Conservation (phyloP, 345 rosid genomes). For the Mallotus nudiflorus region DNA sequence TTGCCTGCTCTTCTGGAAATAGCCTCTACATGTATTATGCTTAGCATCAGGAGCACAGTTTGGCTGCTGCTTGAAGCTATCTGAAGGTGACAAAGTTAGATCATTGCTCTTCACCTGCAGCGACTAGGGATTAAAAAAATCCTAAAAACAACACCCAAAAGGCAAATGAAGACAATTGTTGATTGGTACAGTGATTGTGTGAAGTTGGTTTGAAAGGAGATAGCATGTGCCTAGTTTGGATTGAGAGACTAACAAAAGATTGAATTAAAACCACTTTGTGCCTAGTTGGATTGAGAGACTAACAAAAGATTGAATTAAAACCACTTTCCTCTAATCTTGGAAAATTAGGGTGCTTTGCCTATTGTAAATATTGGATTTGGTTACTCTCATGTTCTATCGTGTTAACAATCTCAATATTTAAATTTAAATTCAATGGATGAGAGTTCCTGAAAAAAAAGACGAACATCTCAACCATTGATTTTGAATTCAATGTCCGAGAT, state of each 20-base stretch:
- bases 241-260: background rate
- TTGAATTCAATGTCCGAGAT: no score
- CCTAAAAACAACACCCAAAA: background rate
- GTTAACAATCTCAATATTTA: no score
- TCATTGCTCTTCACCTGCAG: background rate
- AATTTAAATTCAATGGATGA: no score
- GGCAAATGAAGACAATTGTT: background rate
- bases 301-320: background rate
- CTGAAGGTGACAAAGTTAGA: background rate
- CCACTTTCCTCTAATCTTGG: background rate
- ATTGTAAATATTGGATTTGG: background rate
- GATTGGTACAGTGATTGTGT: background rate
- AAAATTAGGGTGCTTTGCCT: background rate
- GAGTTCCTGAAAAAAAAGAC: no score
- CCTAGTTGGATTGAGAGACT: background rate
- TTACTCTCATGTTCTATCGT: no score
- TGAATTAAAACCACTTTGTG: no score
- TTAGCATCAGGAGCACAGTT: conserved; percentile 12
- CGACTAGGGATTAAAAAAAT: background rate
- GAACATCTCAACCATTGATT: no score
- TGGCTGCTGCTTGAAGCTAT: background rate
- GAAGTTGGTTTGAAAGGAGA: background rate
- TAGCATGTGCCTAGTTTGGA: background rate
- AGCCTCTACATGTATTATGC: conserved; percentile 59
- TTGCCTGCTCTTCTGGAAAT: conserved; percentile 60